Percentiles rank a stretch among this genome's conserved stretches.
Evolutionary conservation across 129 eudicot species (phyloP).

Genomic region (Silybum marianum): DNA sequence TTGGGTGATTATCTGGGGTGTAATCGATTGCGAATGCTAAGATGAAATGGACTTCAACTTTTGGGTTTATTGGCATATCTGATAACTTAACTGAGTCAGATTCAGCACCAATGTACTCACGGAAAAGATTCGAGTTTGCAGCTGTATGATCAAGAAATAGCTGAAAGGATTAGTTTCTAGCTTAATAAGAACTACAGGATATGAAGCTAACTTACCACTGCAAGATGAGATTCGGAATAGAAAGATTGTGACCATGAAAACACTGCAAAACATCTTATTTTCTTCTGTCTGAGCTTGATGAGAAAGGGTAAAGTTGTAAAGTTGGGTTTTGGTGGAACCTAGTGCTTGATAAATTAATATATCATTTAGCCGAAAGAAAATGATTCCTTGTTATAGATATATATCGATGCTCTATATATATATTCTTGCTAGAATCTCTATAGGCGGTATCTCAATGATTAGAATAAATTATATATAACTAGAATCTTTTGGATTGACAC

Average conservation of each 20-base stretch:
- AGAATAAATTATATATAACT: background rate
- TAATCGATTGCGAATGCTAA: slow-evolving; percentile 59
- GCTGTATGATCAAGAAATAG: slow-evolving; percentile 22
- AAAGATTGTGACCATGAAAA: slow-evolving; percentile 17
- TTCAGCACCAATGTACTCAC: slow-evolving; percentile 54
- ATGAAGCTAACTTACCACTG: slow-evolving; percentile 29
- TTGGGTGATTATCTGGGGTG: slow-evolving; percentile 32
- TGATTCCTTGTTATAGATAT: background rate
- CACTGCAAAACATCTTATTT: slow-evolving; percentile 25
- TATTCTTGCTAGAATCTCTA: slow-evolving; percentile 25
- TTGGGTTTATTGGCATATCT: slow-evolving; percentile 46
- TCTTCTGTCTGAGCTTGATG: background rate
- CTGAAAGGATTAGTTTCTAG: background rate
- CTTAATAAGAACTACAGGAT: background rate
- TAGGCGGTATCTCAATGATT: slow-evolving; percentile 34
- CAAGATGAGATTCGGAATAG: slow-evolving; percentile 23
- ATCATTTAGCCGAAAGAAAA: slow-evolving; percentile 1
- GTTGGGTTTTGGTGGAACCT: slow-evolving; percentile 15
- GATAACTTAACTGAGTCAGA: slow-evolving; percentile 39
- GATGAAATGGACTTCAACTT: slow-evolving; percentile 55
- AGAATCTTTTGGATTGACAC: slow-evolving; percentile 8
- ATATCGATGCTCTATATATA: background rate
- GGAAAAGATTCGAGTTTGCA: slow-evolving; percentile 39
- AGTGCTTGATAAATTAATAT: slow-evolving; percentile 10
- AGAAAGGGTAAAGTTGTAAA: slow-evolving; percentile 4